A percentile compares a stretch with the other conserved stretches of the same genome.
Conservation (phyloP, 371 early-diverging fungal species). For the Syncephalastrum contaminatum region DNA sequence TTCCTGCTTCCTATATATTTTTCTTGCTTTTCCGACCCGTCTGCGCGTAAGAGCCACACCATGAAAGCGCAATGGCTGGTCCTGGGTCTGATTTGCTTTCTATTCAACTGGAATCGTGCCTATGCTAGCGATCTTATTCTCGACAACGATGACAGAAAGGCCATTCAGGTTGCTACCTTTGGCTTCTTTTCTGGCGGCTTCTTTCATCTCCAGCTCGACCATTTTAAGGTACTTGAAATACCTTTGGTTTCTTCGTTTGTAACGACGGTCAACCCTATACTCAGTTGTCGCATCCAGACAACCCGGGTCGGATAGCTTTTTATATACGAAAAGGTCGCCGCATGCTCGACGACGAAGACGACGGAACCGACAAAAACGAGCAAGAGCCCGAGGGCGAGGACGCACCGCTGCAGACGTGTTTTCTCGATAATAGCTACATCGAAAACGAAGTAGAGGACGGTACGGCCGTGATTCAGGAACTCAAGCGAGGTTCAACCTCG, state of each 20-base stretch:
- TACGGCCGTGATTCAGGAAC: conserved; percentile 16
- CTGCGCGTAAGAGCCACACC: no score
- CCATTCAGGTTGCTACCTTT: conserved; percentile 46
- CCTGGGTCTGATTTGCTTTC: background rate
- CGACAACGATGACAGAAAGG: conserved; percentile 38
- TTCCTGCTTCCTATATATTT: no score
- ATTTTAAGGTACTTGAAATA: conserved; percentile 33
- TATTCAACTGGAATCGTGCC: background rate
- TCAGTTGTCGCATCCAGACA: conserved; percentile 14
- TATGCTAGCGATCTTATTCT: conserved; percentile 27
- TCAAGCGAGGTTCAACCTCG: conserved; percentile 6
- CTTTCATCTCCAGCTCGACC: conserved; percentile 33
- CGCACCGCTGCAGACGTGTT: conserved; percentile 14
- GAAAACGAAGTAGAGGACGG: conserved; percentile 35
- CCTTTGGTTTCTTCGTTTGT: no score
- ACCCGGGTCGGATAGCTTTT: conserved; percentile 29
- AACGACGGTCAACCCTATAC: background rate
- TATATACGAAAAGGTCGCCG: conserved; percentile 34
- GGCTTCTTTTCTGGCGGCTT: conserved; percentile 51
- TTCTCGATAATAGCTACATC: conserved; percentile 29
- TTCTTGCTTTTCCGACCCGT: no score
- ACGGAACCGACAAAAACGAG: conserved; percentile 2
- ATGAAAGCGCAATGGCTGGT: background rate
- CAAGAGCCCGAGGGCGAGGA: background rate
- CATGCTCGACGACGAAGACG: conserved; percentile 13